phyloP scores from a whole-genome alignment of 2,329 filamentous ascomycete species.

The Cytospora piceae region DNA sequence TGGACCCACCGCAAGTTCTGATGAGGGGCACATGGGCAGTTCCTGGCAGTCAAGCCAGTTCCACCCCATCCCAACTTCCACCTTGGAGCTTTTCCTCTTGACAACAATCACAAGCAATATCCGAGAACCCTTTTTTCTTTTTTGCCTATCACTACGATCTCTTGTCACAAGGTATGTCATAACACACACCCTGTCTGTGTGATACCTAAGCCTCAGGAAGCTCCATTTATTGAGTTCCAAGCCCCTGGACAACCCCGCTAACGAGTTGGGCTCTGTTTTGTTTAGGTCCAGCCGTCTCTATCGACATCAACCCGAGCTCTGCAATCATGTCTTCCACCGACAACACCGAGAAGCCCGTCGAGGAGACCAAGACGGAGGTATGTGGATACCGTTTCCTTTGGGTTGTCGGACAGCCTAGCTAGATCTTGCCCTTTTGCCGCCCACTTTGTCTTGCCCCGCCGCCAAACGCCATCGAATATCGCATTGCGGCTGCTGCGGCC shows the following conservation, averaged over 20 bases:
- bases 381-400: constrained; percentile 6
- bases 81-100: constrained; percentile 11
- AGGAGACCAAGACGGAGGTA: constrained; percentile 38
- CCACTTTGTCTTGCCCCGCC: background rate
- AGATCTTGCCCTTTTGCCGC: constrained; percentile 3
- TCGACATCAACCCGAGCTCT: constrained; percentile 15
- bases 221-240: background rate
- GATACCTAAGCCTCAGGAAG: constrained; percentile 3
- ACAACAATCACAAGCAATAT: constrained; percentile 18
- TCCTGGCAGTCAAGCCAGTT: constrained; percentile 13
- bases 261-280: constrained; percentile 25
- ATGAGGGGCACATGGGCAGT: constrained; percentile 28
- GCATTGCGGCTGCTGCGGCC: background rate
- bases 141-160: background rate
- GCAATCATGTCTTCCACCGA: constrained; percentile 41
- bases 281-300: constrained; percentile 23
- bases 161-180: constrained; percentile 21
- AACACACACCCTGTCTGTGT: background rate
- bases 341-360: constrained; percentile 40
- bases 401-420: background rate
- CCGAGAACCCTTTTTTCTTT: constrained; percentile 10
- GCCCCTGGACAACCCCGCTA: constrained; percentile 25
- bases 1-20: constrained; percentile 30
- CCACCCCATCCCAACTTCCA: constrained; percentile 2
- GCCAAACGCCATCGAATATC: background rate